phyloP scores from a whole-genome alignment of 441 rosid species.

The Jatropha multifida region DNA sequence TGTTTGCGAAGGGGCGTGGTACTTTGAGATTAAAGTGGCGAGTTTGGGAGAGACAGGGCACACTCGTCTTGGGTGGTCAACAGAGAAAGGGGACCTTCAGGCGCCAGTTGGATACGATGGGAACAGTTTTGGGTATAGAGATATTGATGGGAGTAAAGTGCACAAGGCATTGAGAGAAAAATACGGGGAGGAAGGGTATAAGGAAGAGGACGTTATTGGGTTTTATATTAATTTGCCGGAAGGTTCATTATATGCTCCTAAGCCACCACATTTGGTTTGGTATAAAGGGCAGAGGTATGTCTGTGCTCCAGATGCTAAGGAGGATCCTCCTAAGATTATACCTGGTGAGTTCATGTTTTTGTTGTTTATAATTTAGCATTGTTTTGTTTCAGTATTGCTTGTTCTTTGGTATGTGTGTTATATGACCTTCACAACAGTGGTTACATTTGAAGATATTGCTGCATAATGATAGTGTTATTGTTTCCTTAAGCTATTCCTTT shows the following conservation, averaged over 20 bases:
- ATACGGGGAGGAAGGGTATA: conserved; percentile 88
- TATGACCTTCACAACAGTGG: not conserved
- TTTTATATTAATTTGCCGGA: conserved; percentile 87
- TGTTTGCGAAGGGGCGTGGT: conserved; percentile 93
- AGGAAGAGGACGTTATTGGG: conserved; percentile 90
- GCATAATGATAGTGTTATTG: not conserved
- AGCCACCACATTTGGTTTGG: conserved; percentile 73
- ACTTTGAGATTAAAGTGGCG: conserved; percentile 79
- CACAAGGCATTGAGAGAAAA: conserved; percentile 89
- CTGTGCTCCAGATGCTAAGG: conserved; percentile 71
- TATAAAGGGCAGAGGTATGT: conserved; percentile 92
- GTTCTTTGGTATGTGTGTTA: not conserved
- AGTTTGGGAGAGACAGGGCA: conserved; percentile 86
- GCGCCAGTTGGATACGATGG: conserved; percentile 95
- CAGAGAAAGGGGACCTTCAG: conserved; percentile 93
- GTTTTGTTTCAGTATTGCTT: not conserved
- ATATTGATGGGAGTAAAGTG: conserved; percentile 91
- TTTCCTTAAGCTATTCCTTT: not conserved
- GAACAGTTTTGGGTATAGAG: conserved; percentile 90
- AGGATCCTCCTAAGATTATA: conserved; percentile 76
- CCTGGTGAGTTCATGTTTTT: conserved; percentile 53
- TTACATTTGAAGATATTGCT: not conserved
- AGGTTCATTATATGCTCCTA: conserved; percentile 71
- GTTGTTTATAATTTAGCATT: conserved; percentile 8
- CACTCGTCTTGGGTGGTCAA: conserved; percentile 91